A percentile compares a stretch with the other conserved stretches of the same genome.
These are phyloP conservation scores for Apiospora sp. DNA, from an alignment of 2,329 filamentous ascomycete species.

Conservation along the genomic window DNA sequence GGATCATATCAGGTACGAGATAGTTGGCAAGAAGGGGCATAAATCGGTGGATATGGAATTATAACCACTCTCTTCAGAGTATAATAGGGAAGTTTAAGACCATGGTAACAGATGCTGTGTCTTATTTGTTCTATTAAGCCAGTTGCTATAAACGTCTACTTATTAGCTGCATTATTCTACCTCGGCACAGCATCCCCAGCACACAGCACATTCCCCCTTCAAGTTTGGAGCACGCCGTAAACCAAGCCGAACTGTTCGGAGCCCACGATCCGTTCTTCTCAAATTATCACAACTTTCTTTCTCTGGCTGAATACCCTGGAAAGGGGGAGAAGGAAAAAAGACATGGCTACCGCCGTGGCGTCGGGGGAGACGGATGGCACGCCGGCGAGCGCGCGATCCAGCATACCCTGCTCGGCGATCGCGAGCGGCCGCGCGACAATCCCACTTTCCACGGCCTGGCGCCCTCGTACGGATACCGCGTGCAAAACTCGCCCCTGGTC, in stretches of 20 bases:
- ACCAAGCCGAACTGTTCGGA: constrained; percentile 7
- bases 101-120: not conserved
- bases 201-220: not conserved
- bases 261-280: too few species aligned
- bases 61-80: not conserved
- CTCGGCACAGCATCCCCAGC: not conserved
- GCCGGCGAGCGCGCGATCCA: constrained; percentile 74
- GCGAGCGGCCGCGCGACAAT: constrained; percentile 65
- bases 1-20: not conserved
- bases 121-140: not conserved
- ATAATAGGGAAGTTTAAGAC: too few species aligned
- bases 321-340: not conserved
- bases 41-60: not conserved
- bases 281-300: too few species aligned
- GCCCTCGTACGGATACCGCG: constrained; percentile 64
- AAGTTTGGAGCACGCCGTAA: constrained; percentile 1
- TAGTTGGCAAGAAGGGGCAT: not conserved
- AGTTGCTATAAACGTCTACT: not conserved
- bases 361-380: constrained; percentile 56
- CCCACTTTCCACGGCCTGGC: constrained; percentile 72
- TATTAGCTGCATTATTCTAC: not conserved
- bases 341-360: constrained; percentile 3
- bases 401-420: constrained; percentile 54
- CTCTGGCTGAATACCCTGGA: not conserved
- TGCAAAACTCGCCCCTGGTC: constrained; percentile 70